Evolutionary conservation across 768 basidiomycete species (phyloP).

Genomic region (Saitozyma sp.): DNA sequence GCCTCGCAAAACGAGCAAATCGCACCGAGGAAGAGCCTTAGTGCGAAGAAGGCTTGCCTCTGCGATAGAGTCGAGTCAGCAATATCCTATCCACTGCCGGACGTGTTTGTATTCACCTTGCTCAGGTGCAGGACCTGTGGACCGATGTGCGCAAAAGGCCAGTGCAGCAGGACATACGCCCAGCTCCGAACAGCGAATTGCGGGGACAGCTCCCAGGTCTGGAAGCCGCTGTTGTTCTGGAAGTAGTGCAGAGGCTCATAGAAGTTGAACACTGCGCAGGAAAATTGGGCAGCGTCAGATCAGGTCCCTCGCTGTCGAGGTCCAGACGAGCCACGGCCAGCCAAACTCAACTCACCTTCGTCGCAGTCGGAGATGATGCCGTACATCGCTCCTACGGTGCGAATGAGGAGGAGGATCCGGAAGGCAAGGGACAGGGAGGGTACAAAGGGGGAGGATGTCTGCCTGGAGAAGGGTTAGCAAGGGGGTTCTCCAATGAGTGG

Average conservation of each 20-base stretch:
- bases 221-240: slow-evolving; percentile 81
- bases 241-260: slow-evolving; percentile 98
- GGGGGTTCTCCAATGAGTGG: too few relatives aligned
- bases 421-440: slow-evolving; percentile 82
- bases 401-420: slow-evolving; percentile 75
- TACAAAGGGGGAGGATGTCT: slow-evolving; percentile 66
- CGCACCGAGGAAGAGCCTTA: slow-evolving; percentile 75
- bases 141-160: slow-evolving; percentile 59
- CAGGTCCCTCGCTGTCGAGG: neutral
- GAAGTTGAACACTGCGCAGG: slow-evolving; percentile 83
- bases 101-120: slow-evolving; percentile 62
- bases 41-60: slow-evolving; percentile 85
- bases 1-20: slow-evolving; percentile 75
- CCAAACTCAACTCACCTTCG: slow-evolving; percentile 65
- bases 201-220: slow-evolving; percentile 97
- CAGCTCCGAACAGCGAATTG: slow-evolving; percentile 89
- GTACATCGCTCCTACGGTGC: slow-evolving; percentile 88
- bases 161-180: slow-evolving; percentile 85
- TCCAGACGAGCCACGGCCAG: slow-evolving; percentile 4
- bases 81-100: neutral
- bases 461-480: slow-evolving; percentile 21
- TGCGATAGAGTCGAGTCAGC: slow-evolving; percentile 48
- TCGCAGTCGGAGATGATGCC: slow-evolving; percentile 93
- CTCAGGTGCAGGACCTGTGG: slow-evolving; percentile 56
- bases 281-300: neutral